A percentile compares a stretch with the other conserved stretches of the same genome.
Conservation (phyloP, 1,284 basidiomycete species). For the Tremellales sp. region DNA sequence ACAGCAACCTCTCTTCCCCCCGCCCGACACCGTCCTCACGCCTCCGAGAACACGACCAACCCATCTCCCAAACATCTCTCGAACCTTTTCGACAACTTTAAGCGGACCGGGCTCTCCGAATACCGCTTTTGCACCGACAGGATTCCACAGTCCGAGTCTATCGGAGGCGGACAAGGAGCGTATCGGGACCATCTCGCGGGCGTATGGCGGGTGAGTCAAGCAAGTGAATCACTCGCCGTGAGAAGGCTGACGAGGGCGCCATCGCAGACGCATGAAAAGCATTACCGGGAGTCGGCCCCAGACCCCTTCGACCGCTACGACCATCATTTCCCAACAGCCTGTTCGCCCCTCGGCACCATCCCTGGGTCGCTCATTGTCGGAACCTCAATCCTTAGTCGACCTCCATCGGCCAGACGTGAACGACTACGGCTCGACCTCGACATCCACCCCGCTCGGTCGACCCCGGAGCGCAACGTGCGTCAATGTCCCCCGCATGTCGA, state of each 20-base stretch:
- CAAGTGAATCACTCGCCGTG: not conserved
- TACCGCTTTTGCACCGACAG: not conserved
- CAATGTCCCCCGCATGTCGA: no score
- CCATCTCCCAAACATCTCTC: conserved; percentile 6
- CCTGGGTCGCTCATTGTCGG: conserved; percentile 13
- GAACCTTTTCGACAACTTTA: not conserved
- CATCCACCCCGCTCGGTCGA: no score
- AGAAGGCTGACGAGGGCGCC: not conserved
- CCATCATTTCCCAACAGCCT: conserved; percentile 4
- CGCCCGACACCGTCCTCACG: conserved; percentile 12
- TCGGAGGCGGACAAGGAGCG: conserved; percentile 9
- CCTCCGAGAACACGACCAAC: conserved; percentile 11
- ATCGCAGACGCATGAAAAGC: conserved; percentile 12
- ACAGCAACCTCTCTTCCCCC: conserved; percentile 13
- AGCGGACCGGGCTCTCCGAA: not conserved
- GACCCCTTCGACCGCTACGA: conserved; percentile 1
- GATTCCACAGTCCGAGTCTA: not conserved
- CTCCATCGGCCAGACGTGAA: conserved; percentile 9
- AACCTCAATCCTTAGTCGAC: conserved; percentile 11
- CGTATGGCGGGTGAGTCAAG: conserved; percentile 20
- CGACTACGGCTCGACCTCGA: conserved; percentile 2
- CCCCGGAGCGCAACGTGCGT: no score
- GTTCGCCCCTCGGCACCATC: conserved; percentile 10
- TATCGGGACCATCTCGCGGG: conserved; percentile 15
- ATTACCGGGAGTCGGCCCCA: not conserved